Base-by-base conservation (phyloP, 805 yeast genomes). In the Pichia rugopelliculosa region DNA sequence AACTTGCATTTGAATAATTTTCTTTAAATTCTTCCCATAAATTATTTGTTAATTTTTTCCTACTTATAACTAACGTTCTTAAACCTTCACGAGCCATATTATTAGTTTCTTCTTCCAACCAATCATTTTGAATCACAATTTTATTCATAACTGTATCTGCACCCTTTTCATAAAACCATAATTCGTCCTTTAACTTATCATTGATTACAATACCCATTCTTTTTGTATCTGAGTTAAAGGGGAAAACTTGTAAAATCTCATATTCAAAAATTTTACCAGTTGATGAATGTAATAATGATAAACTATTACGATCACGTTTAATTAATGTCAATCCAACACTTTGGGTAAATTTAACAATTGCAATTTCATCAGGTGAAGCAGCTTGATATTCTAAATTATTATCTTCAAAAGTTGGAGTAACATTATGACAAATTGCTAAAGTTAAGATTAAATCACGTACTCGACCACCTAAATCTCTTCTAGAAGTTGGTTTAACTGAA, bases 41-140 rank as follows among this genome's bases (percentile, higher is more conserved):
- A 44, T 75, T 72, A 11, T 60, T 57, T 6, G 75, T 70, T 39
- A 93, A 66, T 58, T 75, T 80, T 66, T 87, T 89, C 49, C 95
- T 76, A n/a, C 90, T 98, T 54, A 93, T 80, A 3, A 93, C 99
- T 56, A 93, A 74, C 0, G 99, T 93, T 60, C 99, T 79, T 53
- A 93, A 73, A 17, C 99, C 99, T 68, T 93, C 99, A 52, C 99
- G 80, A 1, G 99, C 98, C 97, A 93, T 89, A 59, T 93, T 93
- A 18, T 89, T 83, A 0, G 96, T 88, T 65, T 93, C 99, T 68
- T 93, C 99, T 50, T 95, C 99, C 23, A 93, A 69, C 99, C 99
- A 93, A 62, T 91, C 98, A 61, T 83, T 89, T 36, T 75, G 75
- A 56, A 80, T 84, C 12, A 93, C 98, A 51, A 91, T 86, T 22